Base-by-base conservation (phyloP, 2,329 filamentous ascomycete genomes). In the Tothia fuscella region DNA sequence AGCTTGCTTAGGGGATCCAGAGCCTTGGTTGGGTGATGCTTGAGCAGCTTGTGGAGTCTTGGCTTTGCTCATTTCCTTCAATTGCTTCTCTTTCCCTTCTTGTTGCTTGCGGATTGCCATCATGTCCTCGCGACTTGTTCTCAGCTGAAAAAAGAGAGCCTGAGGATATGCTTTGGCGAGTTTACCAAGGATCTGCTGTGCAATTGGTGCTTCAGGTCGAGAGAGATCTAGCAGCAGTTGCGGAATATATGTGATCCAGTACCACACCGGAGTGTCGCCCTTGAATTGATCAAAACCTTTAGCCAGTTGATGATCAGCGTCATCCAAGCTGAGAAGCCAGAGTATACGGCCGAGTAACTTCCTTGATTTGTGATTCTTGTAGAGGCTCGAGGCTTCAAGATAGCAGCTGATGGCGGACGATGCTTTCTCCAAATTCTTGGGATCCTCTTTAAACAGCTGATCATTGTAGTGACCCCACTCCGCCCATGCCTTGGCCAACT, bases 391-490 rank as follows among this genome's bases (percentile, higher is more conserved):
- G 20, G 93, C 91, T 61, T 98, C 91, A 17, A 98, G 70, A 56
- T 98, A 98, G 51, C 89, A 96, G 45, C 87, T 95, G 16, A 98
- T 75, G 0, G 93, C 91, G 57, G 93, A 91, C 50, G 85, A 81
- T 4, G 89, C 93, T 46, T 84, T 78, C 47, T 81, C 82, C 42
- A 93, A 71, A 54, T 94, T 84, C 4, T 71, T 68, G 0, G 88
- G 82, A 49, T 94, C 83, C 41, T 87, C 82, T 64, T 94, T 96
- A 70, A 96, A 98, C 43, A 91, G 81, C 51, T 86, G 79, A 59
- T 98, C 91, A 55, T 93, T 96, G 70, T 94, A 98, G 55, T 93
- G 87, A 38, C 91, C 91, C 91, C 91, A 98, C 65, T 98, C 91
- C 13, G 91, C 89, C 91, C 91, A 98, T 3, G 91, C 91, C 64